These are phyloP conservation scores for Podila epicladia DNA, from an alignment of 192 early-diverging fungal species.

Conservation along the genomic window DNA sequence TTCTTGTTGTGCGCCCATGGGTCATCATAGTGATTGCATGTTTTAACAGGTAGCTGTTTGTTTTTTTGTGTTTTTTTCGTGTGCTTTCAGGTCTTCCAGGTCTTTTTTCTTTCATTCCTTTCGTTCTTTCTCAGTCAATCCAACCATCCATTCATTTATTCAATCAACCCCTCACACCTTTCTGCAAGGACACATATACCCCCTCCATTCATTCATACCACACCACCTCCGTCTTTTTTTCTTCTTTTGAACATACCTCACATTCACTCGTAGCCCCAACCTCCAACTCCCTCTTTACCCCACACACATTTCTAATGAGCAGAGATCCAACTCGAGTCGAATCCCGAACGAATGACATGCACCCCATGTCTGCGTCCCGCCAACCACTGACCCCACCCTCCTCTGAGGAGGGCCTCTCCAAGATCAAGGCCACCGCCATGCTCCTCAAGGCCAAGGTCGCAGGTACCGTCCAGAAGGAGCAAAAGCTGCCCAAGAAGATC, in stretches of 20 bases:
- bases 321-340: slow-evolving; percentile 1
- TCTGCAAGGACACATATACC: no score
- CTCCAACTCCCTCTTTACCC: not conserved
- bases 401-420: slow-evolving; percentile 22
- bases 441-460: slow-evolving; percentile 49
- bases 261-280: not conserved
- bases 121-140: not conserved
- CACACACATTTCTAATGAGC: not conserved
- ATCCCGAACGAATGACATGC: not conserved
- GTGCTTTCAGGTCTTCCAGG: not conserved
- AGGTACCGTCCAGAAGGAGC: slow-evolving; percentile 28
- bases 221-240: not conserved
- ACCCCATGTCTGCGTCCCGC: not conserved
- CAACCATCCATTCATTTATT: not conserved
- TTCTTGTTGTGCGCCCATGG: not conserved
- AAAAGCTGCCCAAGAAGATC: slow-evolving; percentile 42
- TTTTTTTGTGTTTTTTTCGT: no score
- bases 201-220: slow-evolving; percentile 1
- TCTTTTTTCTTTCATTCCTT: not conserved
- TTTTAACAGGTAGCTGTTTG: not conserved
- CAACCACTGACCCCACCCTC: not conserved
- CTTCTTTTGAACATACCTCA: not conserved
- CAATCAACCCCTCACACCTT: not conserved
- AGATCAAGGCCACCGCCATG: slow-evolving; percentile 45
- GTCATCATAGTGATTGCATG: not conserved